phyloP scores from a whole-genome alignment of 2,329 filamentous ascomycete species.

The Leptographium radiaticola region DNA sequence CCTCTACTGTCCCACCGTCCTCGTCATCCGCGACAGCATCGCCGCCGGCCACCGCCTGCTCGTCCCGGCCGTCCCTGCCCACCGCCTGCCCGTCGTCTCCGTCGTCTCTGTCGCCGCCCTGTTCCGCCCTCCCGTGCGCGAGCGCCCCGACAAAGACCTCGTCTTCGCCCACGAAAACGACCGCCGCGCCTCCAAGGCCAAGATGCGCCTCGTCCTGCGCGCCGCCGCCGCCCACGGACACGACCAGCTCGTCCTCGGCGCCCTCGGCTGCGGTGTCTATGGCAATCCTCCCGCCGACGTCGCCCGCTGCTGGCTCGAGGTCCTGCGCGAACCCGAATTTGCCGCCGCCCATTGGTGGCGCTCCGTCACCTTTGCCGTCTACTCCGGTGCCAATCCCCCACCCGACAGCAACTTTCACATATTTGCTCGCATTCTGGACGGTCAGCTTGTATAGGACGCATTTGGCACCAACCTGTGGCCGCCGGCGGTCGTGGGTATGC shows the following conservation, averaged over 20 bases:
- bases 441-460: conserved; percentile 16
- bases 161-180: conserved; percentile 28
- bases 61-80: not conserved
- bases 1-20: conserved; percentile 20
- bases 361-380: conserved; percentile 52
- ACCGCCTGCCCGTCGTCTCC: conserved; percentile 36
- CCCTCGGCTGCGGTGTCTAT: conserved; percentile 57
- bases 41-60: conserved; percentile 11
- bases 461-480: too few relatives aligned
- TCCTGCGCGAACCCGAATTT: conserved; percentile 49
- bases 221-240: conserved; percentile 45
- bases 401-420: conserved; percentile 33
- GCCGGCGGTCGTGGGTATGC: too few relatives aligned
- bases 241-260: conserved; percentile 49
- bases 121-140: not conserved
- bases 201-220: conserved; percentile 48
- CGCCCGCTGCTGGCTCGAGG: conserved; percentile 48
- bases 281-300: conserved; percentile 47
- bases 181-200: conserved; percentile 42
- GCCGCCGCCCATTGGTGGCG: conserved; percentile 41
- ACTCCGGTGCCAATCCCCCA: conserved; percentile 24
- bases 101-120: conserved; percentile 49
- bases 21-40: conserved; percentile 16
- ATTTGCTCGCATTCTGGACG: conserved; percentile 31
- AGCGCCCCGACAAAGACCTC: not conserved